phyloP scores from a whole-genome alignment of 2,329 filamentous ascomycete species.

The Microdochium nivale region DNA sequence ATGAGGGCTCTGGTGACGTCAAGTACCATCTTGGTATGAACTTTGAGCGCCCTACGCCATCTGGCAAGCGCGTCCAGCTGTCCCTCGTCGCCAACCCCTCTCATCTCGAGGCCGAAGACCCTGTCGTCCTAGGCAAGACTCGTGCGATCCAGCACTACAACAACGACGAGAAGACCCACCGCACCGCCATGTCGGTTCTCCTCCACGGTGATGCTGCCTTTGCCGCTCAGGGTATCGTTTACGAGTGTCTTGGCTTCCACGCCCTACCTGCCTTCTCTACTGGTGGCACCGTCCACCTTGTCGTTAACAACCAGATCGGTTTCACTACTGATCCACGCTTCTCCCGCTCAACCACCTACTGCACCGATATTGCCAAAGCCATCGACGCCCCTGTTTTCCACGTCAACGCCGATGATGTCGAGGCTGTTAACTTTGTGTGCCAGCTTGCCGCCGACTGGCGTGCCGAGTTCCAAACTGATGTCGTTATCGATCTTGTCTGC shows the following conservation, averaged over 20 bases:
- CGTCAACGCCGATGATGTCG: constrained; percentile 96
- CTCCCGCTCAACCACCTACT: constrained; percentile 95
- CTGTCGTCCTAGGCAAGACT: constrained; percentile 94
- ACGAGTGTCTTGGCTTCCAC: constrained; percentile 97
- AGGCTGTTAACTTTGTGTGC: constrained; percentile 97
- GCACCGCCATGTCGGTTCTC: constrained; percentile 88
- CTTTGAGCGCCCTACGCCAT: constrained; percentile 96
- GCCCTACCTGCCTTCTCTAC: constrained; percentile 93
- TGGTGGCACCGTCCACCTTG: constrained; percentile 90
- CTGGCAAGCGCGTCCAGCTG: constrained; percentile 97
- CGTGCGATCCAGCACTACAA: constrained; percentile 99
- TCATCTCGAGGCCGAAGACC: constrained; percentile 95
- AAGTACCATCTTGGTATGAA: constrained; percentile 99
- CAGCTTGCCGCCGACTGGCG: constrained; percentile 97
- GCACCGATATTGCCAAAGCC: constrained; percentile 97
- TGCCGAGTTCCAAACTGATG: constrained; percentile 96
- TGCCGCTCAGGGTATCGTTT: constrained; percentile 92
- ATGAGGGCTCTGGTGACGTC: constrained; percentile 96
- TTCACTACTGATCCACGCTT: constrained; percentile 98
- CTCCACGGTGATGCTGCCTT: constrained; percentile 97
- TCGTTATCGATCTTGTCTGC: constrained; percentile 96
- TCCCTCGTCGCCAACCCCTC: constrained; percentile 98
- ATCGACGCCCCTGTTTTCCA: constrained; percentile 99
- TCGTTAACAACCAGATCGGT: constrained; percentile 99
- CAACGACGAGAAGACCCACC: constrained; percentile 83